Conservation (phyloP, 208 protist species). For the Wallacemonas sp. region DNA sequence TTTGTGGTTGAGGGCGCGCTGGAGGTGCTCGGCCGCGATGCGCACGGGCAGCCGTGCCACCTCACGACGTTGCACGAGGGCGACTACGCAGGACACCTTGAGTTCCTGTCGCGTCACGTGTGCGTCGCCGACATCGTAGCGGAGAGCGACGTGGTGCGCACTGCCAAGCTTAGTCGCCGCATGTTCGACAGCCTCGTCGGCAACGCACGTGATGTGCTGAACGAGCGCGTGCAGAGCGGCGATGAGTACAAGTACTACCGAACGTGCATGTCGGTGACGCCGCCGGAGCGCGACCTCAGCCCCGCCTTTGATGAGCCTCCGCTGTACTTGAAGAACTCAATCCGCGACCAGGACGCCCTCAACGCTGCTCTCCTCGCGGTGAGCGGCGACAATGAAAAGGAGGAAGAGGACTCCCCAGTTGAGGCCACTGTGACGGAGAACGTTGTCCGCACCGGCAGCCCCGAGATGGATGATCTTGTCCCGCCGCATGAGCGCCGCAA, state of each 20-base stretch:
- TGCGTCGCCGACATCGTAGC: slow-evolving; percentile 61
- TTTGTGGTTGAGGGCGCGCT: slow-evolving; percentile 69
- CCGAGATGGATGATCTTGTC: not conserved
- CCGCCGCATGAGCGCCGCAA: slow-evolving; percentile 9
- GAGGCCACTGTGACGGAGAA: not conserved
- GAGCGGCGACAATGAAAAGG: not conserved
- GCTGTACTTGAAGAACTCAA: slow-evolving; percentile 21
- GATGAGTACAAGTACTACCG: slow-evolving; percentile 52
- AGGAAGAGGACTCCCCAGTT: not conserved
- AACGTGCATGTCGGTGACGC: slow-evolving; percentile 33
- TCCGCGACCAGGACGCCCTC: slow-evolving; percentile 24
- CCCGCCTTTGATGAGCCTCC: slow-evolving; percentile 49
- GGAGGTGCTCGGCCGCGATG: slow-evolving; percentile 42
- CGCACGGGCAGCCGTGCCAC: slow-evolving; percentile 26
- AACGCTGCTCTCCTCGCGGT: slow-evolving; percentile 6
- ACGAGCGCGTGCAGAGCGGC: slow-evolving; percentile 38
- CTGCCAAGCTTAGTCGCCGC: slow-evolving; percentile 64
- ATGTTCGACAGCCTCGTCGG: slow-evolving; percentile 69
- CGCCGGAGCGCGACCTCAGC: slow-evolving; percentile 33
- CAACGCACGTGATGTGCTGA: slow-evolving; percentile 31
- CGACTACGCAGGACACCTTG: slow-evolving; percentile 60
- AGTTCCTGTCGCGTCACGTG: slow-evolving; percentile 76
- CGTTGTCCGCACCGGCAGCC: not conserved
- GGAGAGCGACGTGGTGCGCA: slow-evolving; percentile 42
- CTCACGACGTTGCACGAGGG: slow-evolving; percentile 44